phyloP scores from a whole-genome alignment of 1,139 yeast species.

The Sugiyamaella grinbergsii region DNA sequence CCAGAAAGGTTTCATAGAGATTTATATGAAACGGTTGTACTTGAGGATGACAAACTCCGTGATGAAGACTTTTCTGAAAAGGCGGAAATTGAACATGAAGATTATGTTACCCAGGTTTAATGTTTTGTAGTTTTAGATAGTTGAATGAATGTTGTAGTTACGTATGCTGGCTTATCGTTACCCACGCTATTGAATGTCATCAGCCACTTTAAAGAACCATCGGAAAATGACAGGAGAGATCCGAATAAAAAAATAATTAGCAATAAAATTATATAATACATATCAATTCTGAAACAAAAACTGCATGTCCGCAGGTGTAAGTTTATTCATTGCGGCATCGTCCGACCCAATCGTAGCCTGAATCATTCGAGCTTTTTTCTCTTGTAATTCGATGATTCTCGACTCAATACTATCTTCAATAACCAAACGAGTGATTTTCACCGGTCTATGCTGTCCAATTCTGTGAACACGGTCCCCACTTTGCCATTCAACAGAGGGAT shows the following conservation, averaged over 20 bases:
- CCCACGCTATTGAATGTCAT: not conserved
- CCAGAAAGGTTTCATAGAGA: slow-evolving; percentile 46
- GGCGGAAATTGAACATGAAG: not conserved
- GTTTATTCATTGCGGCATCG: slow-evolving; percentile 80
- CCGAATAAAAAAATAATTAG: too few relatives aligned
- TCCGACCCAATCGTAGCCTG: slow-evolving; percentile 93
- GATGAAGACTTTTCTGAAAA: slow-evolving; percentile 1
- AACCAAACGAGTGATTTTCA: slow-evolving; percentile 86
- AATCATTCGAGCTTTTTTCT: slow-evolving; percentile 96
- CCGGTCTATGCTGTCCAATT: slow-evolving; percentile 94
- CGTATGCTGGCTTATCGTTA: too few relatives aligned
- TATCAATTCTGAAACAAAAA: slow-evolving; percentile 76
- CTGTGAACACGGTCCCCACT: slow-evolving; percentile 98
- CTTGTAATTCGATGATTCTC: slow-evolving; percentile 91
- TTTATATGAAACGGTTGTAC: slow-evolving; percentile 6
- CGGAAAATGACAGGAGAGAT: too few relatives aligned
- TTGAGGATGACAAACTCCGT: slow-evolving; percentile 7
- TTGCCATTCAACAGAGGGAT: slow-evolving; percentile 97
- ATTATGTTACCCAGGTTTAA: slow-evolving; percentile 2
- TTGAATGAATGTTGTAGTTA: too few relatives aligned
- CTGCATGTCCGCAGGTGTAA: slow-evolving; percentile 93
- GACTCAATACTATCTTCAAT: slow-evolving; percentile 96
- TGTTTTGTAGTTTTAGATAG: not conserved
- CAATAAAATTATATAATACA: too few relatives aligned
- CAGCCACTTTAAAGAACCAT: not conserved